A percentile compares a stretch with the other conserved stretches of the same genome.
These are phyloP conservation scores for Venturia asperata DNA, from an alignment of 2,329 filamentous ascomycete genomes.

Conservation along the genomic window DNA sequence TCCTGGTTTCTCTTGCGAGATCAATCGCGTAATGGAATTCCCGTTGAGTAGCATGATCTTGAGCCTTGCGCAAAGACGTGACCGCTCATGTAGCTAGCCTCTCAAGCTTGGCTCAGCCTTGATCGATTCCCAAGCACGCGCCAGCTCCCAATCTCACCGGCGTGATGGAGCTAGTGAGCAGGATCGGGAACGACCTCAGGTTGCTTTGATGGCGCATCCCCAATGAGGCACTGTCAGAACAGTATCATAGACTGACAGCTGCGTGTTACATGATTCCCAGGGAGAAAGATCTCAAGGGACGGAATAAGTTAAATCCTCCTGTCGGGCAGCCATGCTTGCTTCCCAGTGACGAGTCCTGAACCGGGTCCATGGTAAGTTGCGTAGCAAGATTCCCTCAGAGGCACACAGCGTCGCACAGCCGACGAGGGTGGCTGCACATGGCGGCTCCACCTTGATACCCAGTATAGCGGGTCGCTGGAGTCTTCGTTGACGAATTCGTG, in stretches of 20 bases:
- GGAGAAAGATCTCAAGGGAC: neutral
- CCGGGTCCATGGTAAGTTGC: neutral
- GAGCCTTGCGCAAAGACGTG: neutral
- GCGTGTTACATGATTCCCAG: neutral
- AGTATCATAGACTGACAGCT: neutral
- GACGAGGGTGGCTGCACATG: neutral
- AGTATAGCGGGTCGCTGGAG: neutral
- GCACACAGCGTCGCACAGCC: neutral
- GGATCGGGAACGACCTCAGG: slow-evolving; percentile 6
- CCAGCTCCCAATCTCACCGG: neutral
- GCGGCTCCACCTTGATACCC: neutral
- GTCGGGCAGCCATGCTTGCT: neutral
- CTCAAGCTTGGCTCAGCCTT: neutral
- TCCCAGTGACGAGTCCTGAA: neutral
- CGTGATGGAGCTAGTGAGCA: neutral
- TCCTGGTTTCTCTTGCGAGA: neutral
- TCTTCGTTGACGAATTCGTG: neutral
- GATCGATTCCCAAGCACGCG: neutral
- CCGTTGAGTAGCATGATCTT: neutral
- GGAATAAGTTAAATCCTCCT: neutral
- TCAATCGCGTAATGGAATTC: neutral
- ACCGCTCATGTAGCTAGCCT: neutral
- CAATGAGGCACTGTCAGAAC: neutral
- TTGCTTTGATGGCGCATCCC: neutral
- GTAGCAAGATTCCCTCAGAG: neutral